Evolutionary conservation across 1,284 basidiomycete genomes (phyloP), one percentile per base, ranked within the genome.

Genomic region (Malassezia sp.): DNA sequence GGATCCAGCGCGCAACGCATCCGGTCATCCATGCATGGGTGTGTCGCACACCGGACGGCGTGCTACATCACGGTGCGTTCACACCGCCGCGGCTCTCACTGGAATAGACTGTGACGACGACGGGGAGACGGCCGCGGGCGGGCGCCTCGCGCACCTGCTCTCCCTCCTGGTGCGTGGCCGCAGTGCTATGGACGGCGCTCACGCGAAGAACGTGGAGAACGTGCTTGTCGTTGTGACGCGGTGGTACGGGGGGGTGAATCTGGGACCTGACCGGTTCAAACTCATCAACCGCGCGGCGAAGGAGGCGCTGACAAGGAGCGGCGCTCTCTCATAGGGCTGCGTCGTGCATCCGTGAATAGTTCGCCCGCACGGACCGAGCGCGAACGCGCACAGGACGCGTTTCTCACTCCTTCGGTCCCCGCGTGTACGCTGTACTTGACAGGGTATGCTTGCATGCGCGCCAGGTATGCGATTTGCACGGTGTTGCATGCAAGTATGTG

Each of bases 71-170:
- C 26, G 60, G 57, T 45, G 51, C 27, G 43, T 46, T 51, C 22
- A 54, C 50, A 20, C 9, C 18, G 37, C 24, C 23, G 14, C 21
- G 24, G 40, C 28, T 22, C 30, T 32, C 29, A 21, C 17, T 14
- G 17, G 21, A n/a, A 4, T 15, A 55, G 67, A 67, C 40, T 60
- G 60, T 43, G 63, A 67, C 42, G 67, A 70, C 30, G 59, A 67
- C 40, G 71, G 70, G 29, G 71, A 72, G 42, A 59, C 65, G 1
- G 69, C 70, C 0, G 71, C 71, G 1, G 71, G 71, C 1, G 65
- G 63, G 1, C 47, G 71, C 8, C 42, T 72, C 7, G 71, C 71
- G 0, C 70, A 72, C 51, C 45, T 72, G 17, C 45, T 72, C 8
- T 50, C 59, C 24, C 47, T 71, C 3, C 38, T 68, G 34, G 57